Base-by-base conservation (phyloP, 2,329 filamentous ascomycete genomes). In the Fusarium sp. region DNA sequence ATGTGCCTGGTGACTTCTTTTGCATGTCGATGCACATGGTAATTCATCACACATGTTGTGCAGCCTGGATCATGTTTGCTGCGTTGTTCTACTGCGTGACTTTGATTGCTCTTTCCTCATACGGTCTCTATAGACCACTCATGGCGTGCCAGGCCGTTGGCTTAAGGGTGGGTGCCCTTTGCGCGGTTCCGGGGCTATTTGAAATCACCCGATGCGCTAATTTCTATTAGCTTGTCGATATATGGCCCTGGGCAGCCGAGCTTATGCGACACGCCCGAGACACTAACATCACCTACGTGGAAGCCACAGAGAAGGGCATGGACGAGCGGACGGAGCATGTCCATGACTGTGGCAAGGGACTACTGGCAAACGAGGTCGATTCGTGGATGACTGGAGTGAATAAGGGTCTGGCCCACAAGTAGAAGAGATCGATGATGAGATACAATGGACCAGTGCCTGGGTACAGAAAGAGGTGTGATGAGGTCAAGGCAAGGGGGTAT, bases 341-440 rank as follows among this genome's bases (percentile, higher is more conserved):
- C 3, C 77, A 83, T 27, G 80, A 85, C 5, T 86, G 84, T 60
- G 82, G 83, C 0, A 77, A 84, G 38, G 86, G 86, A 0, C 66
- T 85, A 11, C 71, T 89, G 29, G 80, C 82, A 0, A 76, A 76
- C 24, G 74, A 76, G 10, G 74, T 76, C 0, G 86, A 89, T 68
- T 84, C 82, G 2, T 89, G 87, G 87, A 88, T 88, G 86, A 89
- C 86, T 2, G 87, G 87, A 1, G 84, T 89, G 2, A 89, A 89
- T 70, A 86, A 81, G 70, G 88, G 88, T 66, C 74, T 88, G 42
- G 78, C 80, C 17, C 79, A 82, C 40, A 87, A 87, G 79, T 81
- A 84, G 72, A 83, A 82, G 68, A 80, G 86, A 53, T 84, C 80
- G 10, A 81, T 88, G 71, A 83, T 83, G 5, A 78, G 86, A 53